Evolutionary conservation across 331 rosid genomes (phyloP).

Genomic region (Acacia pycnantha): DNA sequence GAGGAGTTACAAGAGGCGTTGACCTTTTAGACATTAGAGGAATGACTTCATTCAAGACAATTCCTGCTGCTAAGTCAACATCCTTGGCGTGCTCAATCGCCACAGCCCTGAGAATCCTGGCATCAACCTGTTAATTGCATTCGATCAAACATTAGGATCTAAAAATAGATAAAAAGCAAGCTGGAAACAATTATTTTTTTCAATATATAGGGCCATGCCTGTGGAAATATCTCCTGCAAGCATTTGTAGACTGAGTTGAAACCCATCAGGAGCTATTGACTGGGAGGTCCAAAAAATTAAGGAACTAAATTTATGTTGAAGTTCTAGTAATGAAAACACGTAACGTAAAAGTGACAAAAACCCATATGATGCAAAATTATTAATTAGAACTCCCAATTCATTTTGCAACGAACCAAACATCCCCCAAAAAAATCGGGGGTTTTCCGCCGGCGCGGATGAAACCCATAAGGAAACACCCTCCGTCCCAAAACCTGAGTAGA

Average conservation of each 20-base stretch:
- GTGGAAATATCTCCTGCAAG: conserved; percentile 81
- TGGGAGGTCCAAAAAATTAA: conserved; percentile 21
- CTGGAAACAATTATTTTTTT: not conserved
- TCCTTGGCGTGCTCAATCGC: conserved; percentile 78
- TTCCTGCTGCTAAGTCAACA: conserved; percentile 63
- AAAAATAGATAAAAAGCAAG: not conserved
- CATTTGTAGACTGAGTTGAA: conserved; percentile 53
- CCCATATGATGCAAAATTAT: not conserved
- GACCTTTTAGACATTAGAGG: conserved; percentile 36
- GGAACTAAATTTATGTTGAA: not conserved
- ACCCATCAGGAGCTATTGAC: conserved; percentile 50
- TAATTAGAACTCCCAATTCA: not conserved
- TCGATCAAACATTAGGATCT: not conserved
- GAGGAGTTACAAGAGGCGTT: not conserved
- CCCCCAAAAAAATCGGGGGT: too few species aligned
- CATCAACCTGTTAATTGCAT: conserved; percentile 50
- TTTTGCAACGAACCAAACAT: not conserved
- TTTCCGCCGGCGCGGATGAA: not conserved
- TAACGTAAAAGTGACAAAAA: not conserved
- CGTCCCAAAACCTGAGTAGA: not conserved
- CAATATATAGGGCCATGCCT: conserved; percentile 41
- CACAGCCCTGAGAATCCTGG: conserved; percentile 76
- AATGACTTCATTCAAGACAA: conserved; percentile 61
- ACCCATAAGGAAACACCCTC: not conserved
- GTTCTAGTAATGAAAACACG: not conserved